phyloP scores from a whole-genome alignment of 306 rosid genomes.

The Senna siamea region DNA sequence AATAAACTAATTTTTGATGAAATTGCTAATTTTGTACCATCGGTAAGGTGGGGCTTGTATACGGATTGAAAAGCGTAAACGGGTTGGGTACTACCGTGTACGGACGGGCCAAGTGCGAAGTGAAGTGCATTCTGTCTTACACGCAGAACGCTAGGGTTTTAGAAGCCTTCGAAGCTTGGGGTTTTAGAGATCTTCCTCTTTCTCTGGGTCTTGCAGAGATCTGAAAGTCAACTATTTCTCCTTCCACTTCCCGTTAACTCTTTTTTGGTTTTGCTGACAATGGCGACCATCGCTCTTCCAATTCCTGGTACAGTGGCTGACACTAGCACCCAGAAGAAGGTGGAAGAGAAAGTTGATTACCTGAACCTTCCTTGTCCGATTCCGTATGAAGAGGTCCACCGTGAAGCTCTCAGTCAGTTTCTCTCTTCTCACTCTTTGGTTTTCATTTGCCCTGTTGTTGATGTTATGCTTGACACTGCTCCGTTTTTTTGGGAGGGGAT shows the following conservation, averaged over 20 bases:
- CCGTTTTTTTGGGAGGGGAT: too few species aligned
- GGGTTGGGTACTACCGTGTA: too few species aligned
- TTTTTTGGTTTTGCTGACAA: conserved; percentile 28
- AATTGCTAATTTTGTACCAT: too few species aligned
- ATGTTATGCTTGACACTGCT: too few species aligned
- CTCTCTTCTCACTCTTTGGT: neutral
- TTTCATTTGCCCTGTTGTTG: too few species aligned
- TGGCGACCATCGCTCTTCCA: conserved; percentile 48
- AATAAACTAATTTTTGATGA: too few species aligned
- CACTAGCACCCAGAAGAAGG: conserved; percentile 27
- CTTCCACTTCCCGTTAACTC: neutral
- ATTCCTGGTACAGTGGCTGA: conserved; percentile 1
- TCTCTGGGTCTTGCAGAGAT: neutral
- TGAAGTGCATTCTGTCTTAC: neutral
- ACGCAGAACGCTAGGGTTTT: conserved; percentile 21
- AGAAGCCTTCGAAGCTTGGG: neutral
- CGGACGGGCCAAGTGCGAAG: too few species aligned
- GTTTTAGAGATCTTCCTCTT: neutral
- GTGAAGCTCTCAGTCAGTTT: conserved; percentile 89
- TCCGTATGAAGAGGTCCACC: conserved; percentile 94
- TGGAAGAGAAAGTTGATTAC: conserved; percentile 68
- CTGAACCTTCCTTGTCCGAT: conserved; percentile 87
- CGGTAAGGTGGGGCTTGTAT: too few species aligned
- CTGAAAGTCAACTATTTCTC: neutral
- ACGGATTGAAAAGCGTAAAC: neutral